Base-by-base conservation (phyloP, 2,329 filamentous ascomycete species). In the Neonectria faginata region DNA sequence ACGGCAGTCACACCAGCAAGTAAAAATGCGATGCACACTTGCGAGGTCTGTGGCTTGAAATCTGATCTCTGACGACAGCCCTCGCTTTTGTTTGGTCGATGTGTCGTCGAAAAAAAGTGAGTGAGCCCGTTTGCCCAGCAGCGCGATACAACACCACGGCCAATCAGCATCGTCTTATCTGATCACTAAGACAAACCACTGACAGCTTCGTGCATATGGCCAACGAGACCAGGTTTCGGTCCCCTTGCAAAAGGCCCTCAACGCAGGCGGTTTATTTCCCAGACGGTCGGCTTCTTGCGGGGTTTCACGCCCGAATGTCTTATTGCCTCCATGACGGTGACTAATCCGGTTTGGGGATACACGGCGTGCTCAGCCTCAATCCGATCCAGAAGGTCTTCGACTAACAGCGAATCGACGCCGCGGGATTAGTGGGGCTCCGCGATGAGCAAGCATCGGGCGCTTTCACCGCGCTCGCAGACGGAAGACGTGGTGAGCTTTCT, bases 341-440 rank as follows among this genome's bases (percentile, higher is more conserved):
- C 60, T 62, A 62, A 39, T 20, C 56, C 69, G 64, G 45, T 57
- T 66, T 62, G 56, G 41, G 68, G 54, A 50, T 33, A 22, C 16
- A 52, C 33, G 39, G 36, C 22, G 31, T 68, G 67, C 70, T 72
- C 70, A 67, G 68, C 70, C 70, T 66, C 70, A 65, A 39, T 69
- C 60, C n/a, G 56, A 63, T 65, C 53, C 39, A 62, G 50, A 33
- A 62, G 31, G 42, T 56, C 51, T 14, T 42, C 1, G 10, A n/a
- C 33, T 16, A 12, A 3, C 22, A 47, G 51, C 64, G 42, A 66
- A 63, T 55, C 16, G n/a, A 47, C 20, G 54, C 44, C 16, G 20
- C 16, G 54, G 10, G 22, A 44, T 36, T 12, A 44, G 50, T 62
- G 48, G 62, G 45, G 41, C 41, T 16, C 16, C 14, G 20, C 41